These are phyloP conservation scores for Phytophthora aleatoria DNA, from an alignment of 352 stramenopile genomes.

Conservation along the genomic window DNA sequence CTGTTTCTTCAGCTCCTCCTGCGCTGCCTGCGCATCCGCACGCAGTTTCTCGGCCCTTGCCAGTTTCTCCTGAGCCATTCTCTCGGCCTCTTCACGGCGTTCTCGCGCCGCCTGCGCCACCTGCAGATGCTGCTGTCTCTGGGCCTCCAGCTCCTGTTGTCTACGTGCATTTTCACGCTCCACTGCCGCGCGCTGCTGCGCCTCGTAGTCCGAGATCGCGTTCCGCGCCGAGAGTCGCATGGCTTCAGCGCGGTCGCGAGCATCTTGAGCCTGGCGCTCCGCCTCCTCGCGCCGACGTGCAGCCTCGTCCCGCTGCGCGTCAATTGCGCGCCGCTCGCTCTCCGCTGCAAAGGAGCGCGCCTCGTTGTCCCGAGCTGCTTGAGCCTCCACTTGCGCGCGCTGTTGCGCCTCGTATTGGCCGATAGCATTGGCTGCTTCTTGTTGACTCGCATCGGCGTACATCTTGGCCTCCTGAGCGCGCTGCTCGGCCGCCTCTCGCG, in stretches of 20 bases:
- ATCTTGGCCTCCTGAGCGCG: conserved; percentile 44
- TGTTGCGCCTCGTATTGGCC: conserved; percentile 58
- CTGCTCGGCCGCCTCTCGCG: conserved; percentile 58
- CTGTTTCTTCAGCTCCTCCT: conserved; percentile 63
- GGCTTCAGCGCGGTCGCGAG: conserved; percentile 68
- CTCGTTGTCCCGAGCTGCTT: conserved; percentile 42
- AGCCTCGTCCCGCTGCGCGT: conserved; percentile 53
- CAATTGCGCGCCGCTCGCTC: conserved; percentile 54
- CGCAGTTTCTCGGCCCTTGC: conserved; percentile 60
- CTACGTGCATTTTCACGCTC: conserved; percentile 69
- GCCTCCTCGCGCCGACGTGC: conserved; percentile 55
- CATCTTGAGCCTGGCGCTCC: conserved; percentile 59
- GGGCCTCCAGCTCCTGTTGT: conserved; percentile 60
- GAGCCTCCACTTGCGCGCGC: conserved; percentile 39
- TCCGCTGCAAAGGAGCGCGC: conserved; percentile 28
- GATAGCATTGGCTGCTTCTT: conserved; percentile 51
- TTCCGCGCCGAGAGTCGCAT: conserved; percentile 62
- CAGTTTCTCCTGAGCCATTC: conserved; percentile 58
- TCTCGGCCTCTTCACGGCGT: conserved; percentile 63
- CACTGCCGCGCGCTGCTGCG: conserved; percentile 57
- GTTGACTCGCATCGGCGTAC: conserved; percentile 48
- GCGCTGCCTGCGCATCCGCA: conserved; percentile 52
- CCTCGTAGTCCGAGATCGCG: conserved; percentile 68
- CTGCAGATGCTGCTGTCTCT: conserved; percentile 65
- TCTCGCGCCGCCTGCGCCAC: conserved; percentile 54